These are phyloP conservation scores for Leccinum griseonigrum DNA, from an alignment of 1,284 basidiomycete genomes.

Conservation along the genomic window DNA sequence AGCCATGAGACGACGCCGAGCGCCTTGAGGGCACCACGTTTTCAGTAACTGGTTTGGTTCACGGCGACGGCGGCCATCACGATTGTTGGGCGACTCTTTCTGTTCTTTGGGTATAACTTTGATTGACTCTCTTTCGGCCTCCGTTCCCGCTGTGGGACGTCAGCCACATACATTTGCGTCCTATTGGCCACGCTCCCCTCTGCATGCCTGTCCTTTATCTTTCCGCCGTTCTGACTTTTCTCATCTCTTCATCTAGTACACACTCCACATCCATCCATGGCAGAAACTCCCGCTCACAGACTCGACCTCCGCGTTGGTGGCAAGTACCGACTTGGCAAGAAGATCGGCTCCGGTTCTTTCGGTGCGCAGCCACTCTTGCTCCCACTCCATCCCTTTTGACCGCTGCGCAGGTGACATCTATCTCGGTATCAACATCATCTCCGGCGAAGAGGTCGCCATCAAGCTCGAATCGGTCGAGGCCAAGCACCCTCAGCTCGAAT, in stretches of 20 bases:
- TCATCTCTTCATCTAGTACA: conserved; percentile 16
- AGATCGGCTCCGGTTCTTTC: conserved; percentile 99
- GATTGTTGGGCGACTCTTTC: neutral
- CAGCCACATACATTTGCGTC: conserved; percentile 23
- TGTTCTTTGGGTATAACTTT: too few species aligned
- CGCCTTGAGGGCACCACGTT: conserved; percentile 34
- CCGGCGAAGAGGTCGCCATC: conserved; percentile 99
- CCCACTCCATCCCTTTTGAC: neutral
- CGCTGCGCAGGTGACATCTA: conserved; percentile 86
- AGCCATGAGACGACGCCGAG: conserved; percentile 7
- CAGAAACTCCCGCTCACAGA: conserved; percentile 67
- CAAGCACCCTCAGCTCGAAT: conserved; percentile 99
- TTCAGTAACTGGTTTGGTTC: conserved; percentile 2
- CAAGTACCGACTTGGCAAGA: conserved; percentile 99
- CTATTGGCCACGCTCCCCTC: conserved; percentile 16
- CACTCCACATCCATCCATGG: conserved; percentile 43
- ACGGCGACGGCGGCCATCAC: conserved; percentile 7
- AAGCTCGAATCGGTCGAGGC: conserved; percentile 99
- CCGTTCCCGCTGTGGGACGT: conserved; percentile 14
- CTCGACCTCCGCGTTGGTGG: conserved; percentile 96
- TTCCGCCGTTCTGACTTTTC: conserved; percentile 8
- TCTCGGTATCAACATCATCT: conserved; percentile 99
- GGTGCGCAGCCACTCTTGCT: conserved; percentile 54
- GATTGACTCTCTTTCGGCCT: neutral
- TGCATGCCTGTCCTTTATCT: conserved; percentile 19